Evolutionary conservation across 176 grass and related monocot genomes (phyloP).

Genomic region (Ensete ventricosum): DNA sequence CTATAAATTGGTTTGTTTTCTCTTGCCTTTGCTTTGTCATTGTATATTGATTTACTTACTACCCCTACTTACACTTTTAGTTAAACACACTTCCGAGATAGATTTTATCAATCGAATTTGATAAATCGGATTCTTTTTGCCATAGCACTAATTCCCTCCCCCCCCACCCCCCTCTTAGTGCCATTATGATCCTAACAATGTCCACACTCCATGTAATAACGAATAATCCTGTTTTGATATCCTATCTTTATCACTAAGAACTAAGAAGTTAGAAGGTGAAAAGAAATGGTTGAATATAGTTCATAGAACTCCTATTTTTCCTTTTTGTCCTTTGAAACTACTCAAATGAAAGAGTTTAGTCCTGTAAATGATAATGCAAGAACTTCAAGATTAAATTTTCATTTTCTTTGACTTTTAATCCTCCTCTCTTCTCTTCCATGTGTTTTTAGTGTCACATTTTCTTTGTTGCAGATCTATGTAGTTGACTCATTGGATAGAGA

Average conservation of each 20-base stretch:
- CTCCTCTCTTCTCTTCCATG: neutral
- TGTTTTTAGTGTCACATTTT: slow-evolving; percentile 10
- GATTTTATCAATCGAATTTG: too few relatives aligned
- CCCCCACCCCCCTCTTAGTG: too few relatives aligned
- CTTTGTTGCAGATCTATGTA: slow-evolving; percentile 61
- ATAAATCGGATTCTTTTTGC: too few relatives aligned
- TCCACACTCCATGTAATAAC: too few relatives aligned
- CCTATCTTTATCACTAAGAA: neutral
- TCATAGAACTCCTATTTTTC: neutral
- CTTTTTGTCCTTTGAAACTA: neutral
- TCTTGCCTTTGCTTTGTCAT: too few relatives aligned
- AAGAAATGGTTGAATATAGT: neutral
- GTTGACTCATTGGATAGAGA: slow-evolving; percentile 97
- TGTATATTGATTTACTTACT: too few relatives aligned
- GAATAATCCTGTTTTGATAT: neutral
- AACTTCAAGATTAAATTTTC: neutral
- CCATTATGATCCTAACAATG: too few relatives aligned
- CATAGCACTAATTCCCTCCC: too few relatives aligned
- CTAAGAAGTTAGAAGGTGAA: neutral
- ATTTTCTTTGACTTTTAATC: neutral
- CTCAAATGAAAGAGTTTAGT: neutral
- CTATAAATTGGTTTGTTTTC: too few relatives aligned
- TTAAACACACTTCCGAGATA: too few relatives aligned
- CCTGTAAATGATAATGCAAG: neutral
- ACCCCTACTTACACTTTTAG: too few relatives aligned